Evolutionary conservation across 2,329 filamentous ascomycete genomes (phyloP).

Genomic region (Alternaria incomplexa): DNA sequence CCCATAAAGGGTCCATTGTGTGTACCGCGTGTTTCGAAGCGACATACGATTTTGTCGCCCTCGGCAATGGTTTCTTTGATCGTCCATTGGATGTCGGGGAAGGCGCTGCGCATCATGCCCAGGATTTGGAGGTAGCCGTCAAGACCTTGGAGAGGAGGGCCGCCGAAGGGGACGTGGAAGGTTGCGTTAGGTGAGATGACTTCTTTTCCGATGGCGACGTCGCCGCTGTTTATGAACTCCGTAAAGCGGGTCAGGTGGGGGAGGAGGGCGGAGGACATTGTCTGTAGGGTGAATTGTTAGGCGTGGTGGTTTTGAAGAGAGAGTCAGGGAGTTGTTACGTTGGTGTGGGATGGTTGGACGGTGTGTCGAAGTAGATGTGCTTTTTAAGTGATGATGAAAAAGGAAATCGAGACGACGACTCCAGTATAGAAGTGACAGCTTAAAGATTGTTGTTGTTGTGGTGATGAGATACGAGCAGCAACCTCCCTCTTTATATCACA

Average conservation of each 20-base stretch:
- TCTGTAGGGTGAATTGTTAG: not conserved
- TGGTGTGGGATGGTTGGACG: not conserved
- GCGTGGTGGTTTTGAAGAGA: not conserved
- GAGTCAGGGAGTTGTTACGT: too few relatives aligned
- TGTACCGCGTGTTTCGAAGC: not conserved
- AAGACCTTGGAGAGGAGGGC: not conserved
- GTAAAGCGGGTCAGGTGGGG: not conserved
- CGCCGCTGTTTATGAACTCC: not conserved
- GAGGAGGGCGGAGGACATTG: not conserved
- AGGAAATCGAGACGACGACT: too few relatives aligned
- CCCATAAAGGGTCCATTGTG: not conserved
- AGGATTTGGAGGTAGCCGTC: slow-evolving; percentile 1
- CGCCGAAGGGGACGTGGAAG: not conserved
- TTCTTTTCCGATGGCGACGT: not conserved
- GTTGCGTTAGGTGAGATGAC: not conserved
- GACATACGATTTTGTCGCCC: not conserved
- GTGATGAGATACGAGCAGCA: not conserved
- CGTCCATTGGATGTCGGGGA: slow-evolving; percentile 1
- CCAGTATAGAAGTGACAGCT: too few relatives aligned
- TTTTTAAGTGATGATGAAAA: too few relatives aligned
- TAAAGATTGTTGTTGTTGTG: too few relatives aligned
- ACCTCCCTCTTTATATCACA: not conserved
- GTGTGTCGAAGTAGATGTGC: too few relatives aligned
- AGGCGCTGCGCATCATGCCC: slow-evolving; percentile 1
- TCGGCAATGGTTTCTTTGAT: slow-evolving; percentile 4